Percentiles rank a stretch among this genome's conserved stretches.
Evolutionary conservation across 129 eudicot species (phyloP).

Genomic region (Flaveria linearis): DNA sequence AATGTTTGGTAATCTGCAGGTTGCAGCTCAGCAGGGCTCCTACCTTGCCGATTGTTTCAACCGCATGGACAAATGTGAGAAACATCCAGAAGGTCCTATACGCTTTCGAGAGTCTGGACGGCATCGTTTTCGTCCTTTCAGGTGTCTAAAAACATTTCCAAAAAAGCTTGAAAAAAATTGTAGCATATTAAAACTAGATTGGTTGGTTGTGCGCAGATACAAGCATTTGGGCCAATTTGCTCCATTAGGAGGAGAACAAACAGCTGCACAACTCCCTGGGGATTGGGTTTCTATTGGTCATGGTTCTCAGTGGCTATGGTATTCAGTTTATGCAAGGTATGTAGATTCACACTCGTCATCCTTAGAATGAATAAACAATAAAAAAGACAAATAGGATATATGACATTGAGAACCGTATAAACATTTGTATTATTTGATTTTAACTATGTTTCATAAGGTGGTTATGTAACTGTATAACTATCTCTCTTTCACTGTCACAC

Average conservation of each 20-base stretch:
- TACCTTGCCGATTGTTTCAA: slow-evolving; percentile 87
- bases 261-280: slow-evolving; percentile 91
- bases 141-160: slow-evolving; percentile 57
- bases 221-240: slow-evolving; percentile 87
- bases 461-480: background rate
- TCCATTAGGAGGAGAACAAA: slow-evolving; percentile 83
- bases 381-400: too few species aligned
- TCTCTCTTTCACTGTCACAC: background rate
- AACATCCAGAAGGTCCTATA: slow-evolving; percentile 85
- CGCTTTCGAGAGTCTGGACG: slow-evolving; percentile 80
- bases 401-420: too few species aligned
- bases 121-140: slow-evolving; percentile 82
- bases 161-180: background rate
- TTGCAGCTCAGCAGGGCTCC: slow-evolving; percentile 92
- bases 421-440: too few species aligned
- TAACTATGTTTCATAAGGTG: background rate
- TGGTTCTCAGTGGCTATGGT: slow-evolving; percentile 91
- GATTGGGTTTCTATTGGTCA: slow-evolving; percentile 94
- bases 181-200: background rate
- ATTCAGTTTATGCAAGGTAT: slow-evolving; percentile 87
- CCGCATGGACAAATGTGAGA: slow-evolving; percentile 82
- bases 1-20: slow-evolving; percentile 44
- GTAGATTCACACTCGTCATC: background rate
- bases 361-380: background rate
- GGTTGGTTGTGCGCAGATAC: slow-evolving; percentile 45